Conservation (phyloP, 495 filamentous ascomycete genomes). For the Penicillium antarcticum region DNA sequence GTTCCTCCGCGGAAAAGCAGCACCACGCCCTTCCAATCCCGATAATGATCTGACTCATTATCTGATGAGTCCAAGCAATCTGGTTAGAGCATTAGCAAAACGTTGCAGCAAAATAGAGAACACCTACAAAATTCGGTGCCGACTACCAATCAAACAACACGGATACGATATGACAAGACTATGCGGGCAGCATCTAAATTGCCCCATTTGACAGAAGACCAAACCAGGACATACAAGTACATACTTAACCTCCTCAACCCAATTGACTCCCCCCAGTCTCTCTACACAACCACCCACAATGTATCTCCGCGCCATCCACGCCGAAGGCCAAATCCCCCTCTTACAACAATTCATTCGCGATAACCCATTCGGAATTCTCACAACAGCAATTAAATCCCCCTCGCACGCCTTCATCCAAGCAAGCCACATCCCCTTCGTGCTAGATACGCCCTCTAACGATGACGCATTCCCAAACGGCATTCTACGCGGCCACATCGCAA, state of each 20-base stretch:
- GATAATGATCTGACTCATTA: no score
- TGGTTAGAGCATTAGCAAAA: no score
- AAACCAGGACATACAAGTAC: no score
- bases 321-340: constrained; percentile 33
- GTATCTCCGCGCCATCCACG: constrained; percentile 48
- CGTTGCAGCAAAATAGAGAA: no score
- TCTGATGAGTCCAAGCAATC: no score
- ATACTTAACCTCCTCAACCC: not conserved
- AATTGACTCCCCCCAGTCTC: not conserved
- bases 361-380: constrained; percentile 54
- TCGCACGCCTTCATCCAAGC: constrained; percentile 44
- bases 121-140: constrained; percentile 1
- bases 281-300: constrained; percentile 24
- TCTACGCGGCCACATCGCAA: constrained; percentile 53
- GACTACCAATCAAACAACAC: constrained; percentile 11
- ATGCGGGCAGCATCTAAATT: not conserved
- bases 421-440: constrained; percentile 55
- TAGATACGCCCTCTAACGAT: constrained; percentile 32
- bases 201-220: not conserved
- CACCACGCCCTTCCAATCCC: no score
- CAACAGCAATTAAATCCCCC: constrained; percentile 47
- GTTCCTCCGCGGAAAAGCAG: no score
- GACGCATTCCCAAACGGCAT: constrained; percentile 18
- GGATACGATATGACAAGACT: constrained; percentile 4
- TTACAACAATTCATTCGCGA: constrained; percentile 47